Evolutionary conservation across 2,329 filamentous ascomycete species (phyloP), one percentile per base, ranked within the genome.

Genomic region (Bipolaris victoriae): DNA sequence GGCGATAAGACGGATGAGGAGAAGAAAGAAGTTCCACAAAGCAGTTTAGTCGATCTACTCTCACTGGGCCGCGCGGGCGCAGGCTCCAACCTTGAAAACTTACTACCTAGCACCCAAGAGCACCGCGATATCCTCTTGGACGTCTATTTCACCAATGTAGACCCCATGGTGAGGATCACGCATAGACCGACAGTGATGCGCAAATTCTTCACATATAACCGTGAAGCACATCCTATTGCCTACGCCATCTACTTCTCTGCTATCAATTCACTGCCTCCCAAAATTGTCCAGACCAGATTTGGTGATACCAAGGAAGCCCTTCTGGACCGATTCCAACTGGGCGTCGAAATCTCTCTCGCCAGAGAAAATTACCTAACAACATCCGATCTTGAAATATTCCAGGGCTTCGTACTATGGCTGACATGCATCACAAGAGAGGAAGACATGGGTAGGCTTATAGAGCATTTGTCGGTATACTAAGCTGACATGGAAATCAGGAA

Each of bases 401-500:
- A 77, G 52, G 74, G 67, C 2, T 76, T 77, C 29, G 60, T 77
- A 1, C 29, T 77, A 15, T 76, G 73, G 71, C 55, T 77, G 36
- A 76, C 72, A 6, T 76, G 74, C 39, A 75, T 76, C 29, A 75
- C 71, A 1, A 68, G 66, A 49, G 75, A 77, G 60, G 74, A 77
- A 44, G 73, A 76, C 35, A 77, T 77, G 71, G 70, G 74, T 73
- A 67, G 47, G 67, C 49, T 13, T 22, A n/a, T 3, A 7, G 11
- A 16, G 1, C 26, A 1, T 13, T 10, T 37, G 60, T 37, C 60
- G n/a, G 24, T n/a, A 9, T 3, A 26, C 20, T 13, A 40, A 5
- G 45, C 52, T 65, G 16, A 65, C 49, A 33, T 11, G 11, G 7
- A 24, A 13, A 10, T 6, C 52, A 75, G 73, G 72, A 7, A 76